Percentiles rank a stretch among this genome's conserved stretches.
Conservation (phyloP, 257 asterid genomes). For the Solanum pennellii region DNA sequence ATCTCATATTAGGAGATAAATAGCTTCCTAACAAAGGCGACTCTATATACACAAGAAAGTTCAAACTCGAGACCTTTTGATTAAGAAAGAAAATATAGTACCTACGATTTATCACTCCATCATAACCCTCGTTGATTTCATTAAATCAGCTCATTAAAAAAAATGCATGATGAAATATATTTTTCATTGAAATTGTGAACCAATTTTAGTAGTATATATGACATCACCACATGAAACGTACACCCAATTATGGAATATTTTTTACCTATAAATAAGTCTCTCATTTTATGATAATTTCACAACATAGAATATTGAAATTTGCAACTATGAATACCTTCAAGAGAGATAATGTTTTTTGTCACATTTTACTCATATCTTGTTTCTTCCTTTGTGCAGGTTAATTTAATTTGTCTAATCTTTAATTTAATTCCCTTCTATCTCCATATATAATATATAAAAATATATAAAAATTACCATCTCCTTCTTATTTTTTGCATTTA, state of each 20-base stretch:
- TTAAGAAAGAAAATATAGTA: too few relatives aligned
- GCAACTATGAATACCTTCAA: not conserved
- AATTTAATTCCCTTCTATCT: not conserved
- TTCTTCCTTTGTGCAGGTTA: not conserved
- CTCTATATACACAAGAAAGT: too few relatives aligned
- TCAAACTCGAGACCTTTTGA: too few relatives aligned
- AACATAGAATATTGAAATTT: not conserved
- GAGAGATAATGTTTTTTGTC: not conserved
- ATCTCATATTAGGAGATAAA: too few relatives aligned
- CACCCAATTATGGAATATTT: not conserved
- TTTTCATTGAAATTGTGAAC: not conserved
- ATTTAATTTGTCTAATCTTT: not conserved
- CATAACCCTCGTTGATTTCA: too few relatives aligned
- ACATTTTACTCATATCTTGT: not conserved
- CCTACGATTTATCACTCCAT: too few relatives aligned
- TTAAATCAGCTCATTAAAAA: not conserved
- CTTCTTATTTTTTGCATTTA: not conserved
- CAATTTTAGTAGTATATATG: not conserved
- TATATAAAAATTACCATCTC: not conserved
- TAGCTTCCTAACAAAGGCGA: too few relatives aligned
- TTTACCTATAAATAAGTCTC: not conserved
- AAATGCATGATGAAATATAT: not conserved
- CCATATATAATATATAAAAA: not conserved
- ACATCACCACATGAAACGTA: not conserved
- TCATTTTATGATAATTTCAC: not conserved